Base-by-base conservation (phyloP, 306 rosid genomes). In the apple (Malus domestica) region DNA sequence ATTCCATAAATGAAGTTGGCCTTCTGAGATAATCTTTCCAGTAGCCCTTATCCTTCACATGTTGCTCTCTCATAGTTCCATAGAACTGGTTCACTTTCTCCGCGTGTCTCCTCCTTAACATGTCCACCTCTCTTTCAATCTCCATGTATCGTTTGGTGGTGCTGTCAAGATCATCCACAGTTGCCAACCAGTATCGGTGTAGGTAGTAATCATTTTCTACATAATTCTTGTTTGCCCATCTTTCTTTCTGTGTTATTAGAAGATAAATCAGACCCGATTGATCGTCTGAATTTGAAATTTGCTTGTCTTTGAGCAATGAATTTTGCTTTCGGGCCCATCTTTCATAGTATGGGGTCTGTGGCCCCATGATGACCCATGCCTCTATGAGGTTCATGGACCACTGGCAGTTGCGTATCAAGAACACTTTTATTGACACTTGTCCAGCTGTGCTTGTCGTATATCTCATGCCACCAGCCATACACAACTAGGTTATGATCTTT, bases 311-410 rank as follows among this genome's bases (percentile, higher is more conserved):
- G 74, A 91, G 84, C 33, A 83, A 25, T 22, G 85, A 54, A 33
- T 82, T 69, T 4, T 85, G 88, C 5, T 51, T 81, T 3, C 69
- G 5, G 0, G 96, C 96, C 97, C 98, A 91, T 8, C 80, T 73
- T 22, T 85, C 79, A 74, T 89, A 88, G 1, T 88, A 72, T 0
- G 96, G 89, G 0, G 81, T 82, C n/a, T 87, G 95, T 45, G 97
- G 98, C 77, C 97, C 97, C 96, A 94, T 91, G 64, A 82, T 73
- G 75, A 92, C 91, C 96, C 97, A 95, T 8, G 38, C 82, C 0
- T 90, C 90, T 78, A 90, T 86, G 68, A 94, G 86, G 35, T 90
- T 96, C 87, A 92, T 76, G 23, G 97, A 83, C 98, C 97, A 90
- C 80, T 89, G 92, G 29, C 95, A 95, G 85, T 95, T 94, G 29